Percentiles rank a stretch among this genome's conserved stretches.
Conservation (phyloP, 2,329 filamentous ascomycete species). For the Trichoderma sp. region DNA sequence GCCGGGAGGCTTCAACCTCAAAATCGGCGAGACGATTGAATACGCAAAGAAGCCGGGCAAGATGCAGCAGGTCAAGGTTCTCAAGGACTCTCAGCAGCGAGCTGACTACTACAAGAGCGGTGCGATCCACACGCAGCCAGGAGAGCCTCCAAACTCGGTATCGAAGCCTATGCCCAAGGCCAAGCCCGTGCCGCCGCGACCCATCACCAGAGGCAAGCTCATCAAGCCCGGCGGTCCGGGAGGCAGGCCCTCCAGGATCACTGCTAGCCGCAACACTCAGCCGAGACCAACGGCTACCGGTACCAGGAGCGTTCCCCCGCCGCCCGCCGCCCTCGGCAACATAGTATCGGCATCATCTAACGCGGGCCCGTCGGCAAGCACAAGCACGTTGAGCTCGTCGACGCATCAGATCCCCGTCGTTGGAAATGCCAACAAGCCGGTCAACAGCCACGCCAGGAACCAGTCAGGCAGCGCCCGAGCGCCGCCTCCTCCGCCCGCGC, state of each 20-base stretch:
- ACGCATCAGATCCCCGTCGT: conserved; percentile 31
- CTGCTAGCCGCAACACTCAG: conserved; percentile 51
- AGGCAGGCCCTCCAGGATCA: conserved; percentile 74
- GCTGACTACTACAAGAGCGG: conserved; percentile 94
- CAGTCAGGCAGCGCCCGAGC: conserved; percentile 55
- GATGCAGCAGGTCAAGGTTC: conserved; percentile 80
- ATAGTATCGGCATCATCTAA: conserved; percentile 33
- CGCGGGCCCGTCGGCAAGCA: conserved; percentile 30
- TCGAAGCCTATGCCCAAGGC: conserved; percentile 85
- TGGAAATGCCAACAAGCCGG: conserved; percentile 33
- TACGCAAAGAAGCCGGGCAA: conserved; percentile 99
- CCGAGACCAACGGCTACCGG: conserved; percentile 46
- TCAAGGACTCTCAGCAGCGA: conserved; percentile 78
- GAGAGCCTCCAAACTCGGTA: conserved; percentile 78
- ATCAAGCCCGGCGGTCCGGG: conserved; percentile 87
- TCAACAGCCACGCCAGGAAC: conserved; percentile 58
- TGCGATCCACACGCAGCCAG: conserved; percentile 80
- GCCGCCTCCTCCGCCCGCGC: conserved; percentile 68
- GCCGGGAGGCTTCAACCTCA: conserved; percentile 77
- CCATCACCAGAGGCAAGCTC: conserved; percentile 90
- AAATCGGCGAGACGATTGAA: conserved; percentile 81
- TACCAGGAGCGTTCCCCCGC: conserved; percentile 40
- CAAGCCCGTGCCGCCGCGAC: conserved; percentile 82
- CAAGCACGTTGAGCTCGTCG: conserved; percentile 21
- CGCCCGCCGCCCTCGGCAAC: conserved; percentile 38